Base-by-base conservation (phyloP, 306 rosid genomes). In the Quercus dentata region DNA sequence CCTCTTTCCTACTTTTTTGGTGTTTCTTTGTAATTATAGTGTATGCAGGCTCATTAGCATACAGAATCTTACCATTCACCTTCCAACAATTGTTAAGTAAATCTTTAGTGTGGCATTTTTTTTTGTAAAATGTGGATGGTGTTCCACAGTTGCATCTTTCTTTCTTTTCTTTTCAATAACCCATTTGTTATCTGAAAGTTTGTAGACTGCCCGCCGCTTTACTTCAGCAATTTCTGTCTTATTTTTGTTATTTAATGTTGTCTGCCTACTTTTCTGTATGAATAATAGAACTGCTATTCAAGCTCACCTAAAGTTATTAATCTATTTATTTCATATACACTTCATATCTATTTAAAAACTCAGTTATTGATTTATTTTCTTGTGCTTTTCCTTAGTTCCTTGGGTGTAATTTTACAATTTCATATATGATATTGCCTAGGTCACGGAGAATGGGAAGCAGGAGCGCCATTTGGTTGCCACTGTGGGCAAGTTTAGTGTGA, bases 401-500 rank as follows among this genome's bases (percentile, higher is more conserved):
- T 49, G 74, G 77, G 72, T 30, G 58, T 55, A 68, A 4, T 58
- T 30, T 59, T 4, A 69, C 56, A 51, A 41, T 71, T 76, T 46
- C 69, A 54, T 44, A 23, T 76, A 70, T 52, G 41, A 41, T 69
- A 79, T 58, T 80, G 52, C 33, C 58, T 64, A 95, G 99, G 98
- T 95, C 80, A 93, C 99, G 0, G 99, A 96, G 86, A 88, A 87
- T 64, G 99, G 98, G 88, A 93, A 86, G 85, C 99, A 93, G 89
- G 98, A 96, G 90, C 94, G 99, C 23, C 98, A 96, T 84, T 82
- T 93, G 78, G 99, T 96, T 21, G 94, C 97, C 35, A 96, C 99
- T 3, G 99, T 96, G 68, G 99, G 99, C 75, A 96, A 96, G 76
- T 96, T 96, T 74, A 96, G 99, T 20, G 99, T 93, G 85, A 92